Conservation (phyloP, 202 grass and related monocot species). For the Schoenoplectus triqueter region DNA sequence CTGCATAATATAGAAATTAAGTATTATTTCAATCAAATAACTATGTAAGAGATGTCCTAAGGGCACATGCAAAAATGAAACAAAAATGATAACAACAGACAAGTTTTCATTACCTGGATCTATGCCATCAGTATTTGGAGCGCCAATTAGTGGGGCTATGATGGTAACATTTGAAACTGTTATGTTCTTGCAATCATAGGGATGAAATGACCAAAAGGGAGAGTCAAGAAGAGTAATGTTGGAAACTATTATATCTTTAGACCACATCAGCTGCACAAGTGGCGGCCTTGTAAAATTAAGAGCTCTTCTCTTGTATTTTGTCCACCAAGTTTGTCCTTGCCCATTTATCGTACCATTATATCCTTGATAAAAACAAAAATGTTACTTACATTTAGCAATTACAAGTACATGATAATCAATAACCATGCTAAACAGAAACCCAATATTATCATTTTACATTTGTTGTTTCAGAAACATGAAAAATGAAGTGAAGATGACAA, state of each 20-base stretch:
- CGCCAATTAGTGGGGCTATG: slow-evolving; percentile 79
- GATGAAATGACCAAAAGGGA: slow-evolving; percentile 96
- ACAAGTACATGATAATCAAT: not conserved
- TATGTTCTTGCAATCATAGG: slow-evolving; percentile 91
- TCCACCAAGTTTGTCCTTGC: slow-evolving; percentile 91
- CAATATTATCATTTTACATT: slow-evolving; percentile 26
- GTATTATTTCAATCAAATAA: not conserved
- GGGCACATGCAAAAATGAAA: not conserved
- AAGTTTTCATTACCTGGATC: slow-evolving; percentile 71
- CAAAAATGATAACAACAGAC: not conserved
- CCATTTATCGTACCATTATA: slow-evolving; percentile 95
- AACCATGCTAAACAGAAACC: not conserved
- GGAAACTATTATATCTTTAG: slow-evolving; percentile 82
- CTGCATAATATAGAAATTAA: not conserved
- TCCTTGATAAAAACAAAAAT: slow-evolving; percentile 57
- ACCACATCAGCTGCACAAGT: slow-evolving; percentile 95
- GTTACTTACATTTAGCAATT: slow-evolving; percentile 3
- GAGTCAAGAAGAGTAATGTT: slow-evolving; percentile 82
- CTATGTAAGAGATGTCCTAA: not conserved
- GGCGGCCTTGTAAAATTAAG: slow-evolving; percentile 91
- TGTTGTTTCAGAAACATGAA: not conserved
- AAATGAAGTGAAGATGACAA: not conserved
- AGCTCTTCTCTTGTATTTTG: slow-evolving; percentile 76
- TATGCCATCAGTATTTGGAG: slow-evolving; percentile 97
- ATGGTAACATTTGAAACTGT: slow-evolving; percentile 88